Conservation (phyloP, 257 asterid genomes). For the Solanum appendiculatum region DNA sequence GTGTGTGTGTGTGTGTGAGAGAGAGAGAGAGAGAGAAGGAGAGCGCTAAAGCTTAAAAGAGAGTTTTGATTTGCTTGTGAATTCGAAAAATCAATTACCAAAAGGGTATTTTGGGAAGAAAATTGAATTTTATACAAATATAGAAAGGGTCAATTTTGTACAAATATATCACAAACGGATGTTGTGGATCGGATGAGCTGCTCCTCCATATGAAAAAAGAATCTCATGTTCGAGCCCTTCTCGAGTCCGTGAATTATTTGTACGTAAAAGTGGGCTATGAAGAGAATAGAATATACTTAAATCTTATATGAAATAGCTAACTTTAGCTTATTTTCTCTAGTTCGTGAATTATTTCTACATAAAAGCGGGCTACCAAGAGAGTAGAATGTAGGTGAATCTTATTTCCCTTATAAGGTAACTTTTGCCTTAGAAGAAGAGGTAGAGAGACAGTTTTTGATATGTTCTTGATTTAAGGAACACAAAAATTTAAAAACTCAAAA, state of each 20-base stretch:
- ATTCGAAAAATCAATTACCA: neutral
- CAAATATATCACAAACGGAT: no score
- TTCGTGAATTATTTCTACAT: neutral
- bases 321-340: neutral
- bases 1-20: neutral
- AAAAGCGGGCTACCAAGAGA: neutral
- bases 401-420: no score
- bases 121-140: neutral
- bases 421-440: neutral
- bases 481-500: neutral
- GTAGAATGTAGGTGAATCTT: neutral
- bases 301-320: neutral
- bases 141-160: neutral
- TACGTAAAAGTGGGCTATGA: no score
- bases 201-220: rapidly evolving
- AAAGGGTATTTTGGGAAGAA: neutral
- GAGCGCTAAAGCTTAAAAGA: neutral
- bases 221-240: no score
- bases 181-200: rapidly evolving
- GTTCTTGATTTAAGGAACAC: neutral
- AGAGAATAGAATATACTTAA: neutral
- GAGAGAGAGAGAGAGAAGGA: neutral
- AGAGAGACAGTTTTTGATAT: rapidly evolving
- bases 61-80: neutral
- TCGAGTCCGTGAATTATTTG: neutral